Evolutionary conservation across 2,329 filamentous ascomycete genomes (phyloP).

Genomic region (Allantophomopsis lycopodina): DNA sequence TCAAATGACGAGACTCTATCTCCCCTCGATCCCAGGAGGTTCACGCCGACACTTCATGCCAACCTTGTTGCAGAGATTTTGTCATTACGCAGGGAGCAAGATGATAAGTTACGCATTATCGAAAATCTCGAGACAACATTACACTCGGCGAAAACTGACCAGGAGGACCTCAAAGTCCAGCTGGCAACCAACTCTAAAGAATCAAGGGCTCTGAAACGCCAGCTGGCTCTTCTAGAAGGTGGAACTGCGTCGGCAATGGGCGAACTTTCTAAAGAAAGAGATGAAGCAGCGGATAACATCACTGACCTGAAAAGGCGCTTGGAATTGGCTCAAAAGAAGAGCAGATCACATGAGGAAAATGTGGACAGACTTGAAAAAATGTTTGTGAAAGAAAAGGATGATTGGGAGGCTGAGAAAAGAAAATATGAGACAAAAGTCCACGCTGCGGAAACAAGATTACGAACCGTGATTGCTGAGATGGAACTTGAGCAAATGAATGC

Average conservation of each 20-base stretch:
- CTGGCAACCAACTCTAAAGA: constrained; percentile 59
- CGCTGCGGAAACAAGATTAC: constrained; percentile 77
- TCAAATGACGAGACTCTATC: constrained; percentile 50
- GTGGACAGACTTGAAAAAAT: constrained; percentile 62
- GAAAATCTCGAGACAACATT: constrained; percentile 70
- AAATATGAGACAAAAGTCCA: constrained; percentile 76
- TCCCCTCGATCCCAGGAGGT: constrained; percentile 76
- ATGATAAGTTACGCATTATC: constrained; percentile 77
- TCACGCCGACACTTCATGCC: constrained; percentile 89
- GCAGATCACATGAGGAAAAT: constrained; percentile 71
- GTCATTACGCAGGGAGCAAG: constrained; percentile 72
- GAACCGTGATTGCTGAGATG: constrained; percentile 75
- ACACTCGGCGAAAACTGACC: constrained; percentile 57
- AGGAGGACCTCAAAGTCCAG: constrained; percentile 52
- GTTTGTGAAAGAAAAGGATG: constrained; percentile 74
- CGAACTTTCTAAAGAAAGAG: constrained; percentile 72
- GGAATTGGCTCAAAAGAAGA: constrained; percentile 64
- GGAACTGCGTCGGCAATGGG: constrained; percentile 77
- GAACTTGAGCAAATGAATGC: constrained; percentile 41
- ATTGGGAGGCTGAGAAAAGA: constrained; percentile 74
- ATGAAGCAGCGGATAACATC: constrained; percentile 63
- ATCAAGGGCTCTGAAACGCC: constrained; percentile 65
- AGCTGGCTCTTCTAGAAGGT: constrained; percentile 75
- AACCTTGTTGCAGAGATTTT: constrained; percentile 92
- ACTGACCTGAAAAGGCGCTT: constrained; percentile 64